Percentiles rank a stretch among this genome's conserved stretches.
These are phyloP conservation scores for Exophiala phaeomuriformis DNA, from an alignment of 2,329 filamentous ascomycete genomes.

Conservation along the genomic window DNA sequence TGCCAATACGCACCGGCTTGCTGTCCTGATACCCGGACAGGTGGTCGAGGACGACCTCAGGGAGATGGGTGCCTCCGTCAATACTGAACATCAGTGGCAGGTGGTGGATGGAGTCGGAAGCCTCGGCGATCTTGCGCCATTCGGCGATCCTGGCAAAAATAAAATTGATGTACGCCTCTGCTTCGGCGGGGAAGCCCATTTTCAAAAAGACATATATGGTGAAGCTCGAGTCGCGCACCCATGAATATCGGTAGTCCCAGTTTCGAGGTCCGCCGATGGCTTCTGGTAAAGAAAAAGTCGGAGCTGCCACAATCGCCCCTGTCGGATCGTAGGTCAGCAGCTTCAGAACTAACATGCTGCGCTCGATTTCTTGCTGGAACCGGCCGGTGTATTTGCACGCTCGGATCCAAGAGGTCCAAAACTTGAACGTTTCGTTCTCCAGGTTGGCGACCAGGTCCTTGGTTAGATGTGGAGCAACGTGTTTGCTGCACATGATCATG, in stretches of 20 bases:
- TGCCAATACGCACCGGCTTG: slow-evolving; percentile 66
- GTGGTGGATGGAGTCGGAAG: slow-evolving; percentile 28
- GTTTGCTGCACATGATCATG: slow-evolving; percentile 20
- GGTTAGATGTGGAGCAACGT: slow-evolving; percentile 18
- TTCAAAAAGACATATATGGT: slow-evolving; percentile 69
- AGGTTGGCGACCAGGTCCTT: slow-evolving; percentile 14
- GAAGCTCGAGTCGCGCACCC: slow-evolving; percentile 71
- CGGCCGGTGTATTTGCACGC: slow-evolving; percentile 64
- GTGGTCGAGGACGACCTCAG: slow-evolving; percentile 61
- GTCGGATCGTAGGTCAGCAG: slow-evolving; percentile 72
- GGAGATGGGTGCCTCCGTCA: slow-evolving; percentile 64
- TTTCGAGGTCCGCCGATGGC: slow-evolving; percentile 59
- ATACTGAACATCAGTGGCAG: slow-evolving; percentile 80
- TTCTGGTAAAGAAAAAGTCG: slow-evolving; percentile 71
- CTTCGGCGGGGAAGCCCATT: slow-evolving; percentile 67
- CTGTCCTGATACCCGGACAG: slow-evolving; percentile 66
- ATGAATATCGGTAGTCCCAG: slow-evolving; percentile 53
- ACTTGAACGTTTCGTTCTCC: slow-evolving; percentile 63
- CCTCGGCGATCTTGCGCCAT: slow-evolving; percentile 53
- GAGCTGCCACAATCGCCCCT: slow-evolving; percentile 67
- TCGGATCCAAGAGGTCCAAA: slow-evolving; percentile 67
- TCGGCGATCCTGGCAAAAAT: slow-evolving; percentile 64
- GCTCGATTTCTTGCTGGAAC: slow-evolving; percentile 63
- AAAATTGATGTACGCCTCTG: slow-evolving; percentile 70
- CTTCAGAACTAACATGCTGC: slow-evolving; percentile 68